Conservation (phyloP, 495 filamentous ascomycete species). For the Podospora bellae-mahoneyi region DNA sequence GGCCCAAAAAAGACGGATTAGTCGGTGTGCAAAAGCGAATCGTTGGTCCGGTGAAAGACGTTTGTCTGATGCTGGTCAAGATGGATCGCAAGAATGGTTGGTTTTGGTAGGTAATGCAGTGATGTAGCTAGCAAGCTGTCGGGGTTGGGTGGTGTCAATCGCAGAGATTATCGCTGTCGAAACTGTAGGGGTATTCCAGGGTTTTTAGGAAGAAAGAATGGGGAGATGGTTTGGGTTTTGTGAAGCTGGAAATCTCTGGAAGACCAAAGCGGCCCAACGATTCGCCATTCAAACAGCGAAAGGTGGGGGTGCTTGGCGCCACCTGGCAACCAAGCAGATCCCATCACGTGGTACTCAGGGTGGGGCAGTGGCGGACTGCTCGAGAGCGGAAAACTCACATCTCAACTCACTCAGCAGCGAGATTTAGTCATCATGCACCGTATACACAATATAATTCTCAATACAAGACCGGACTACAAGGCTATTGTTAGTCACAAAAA, state of each 20-base stretch:
- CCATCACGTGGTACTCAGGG: not conserved
- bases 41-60: not conserved
- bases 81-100: not conserved
- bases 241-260: conserved; percentile 3
- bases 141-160: not conserved
- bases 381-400: no score
- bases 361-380: not conserved
- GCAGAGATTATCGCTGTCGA: not conserved
- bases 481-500: no score
- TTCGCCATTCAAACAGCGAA: not conserved
- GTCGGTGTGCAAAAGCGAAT: not conserved
- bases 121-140: conserved; percentile 1
- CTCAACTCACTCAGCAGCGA: no score
- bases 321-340: not conserved
- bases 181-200: not conserved
- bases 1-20: not conserved
- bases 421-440: no score
- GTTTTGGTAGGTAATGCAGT: not conserved
- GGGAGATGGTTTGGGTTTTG: not conserved
- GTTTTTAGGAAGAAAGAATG: not conserved
- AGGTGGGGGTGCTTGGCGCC: conserved; percentile 9
- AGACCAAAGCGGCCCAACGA: not conserved
- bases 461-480: no score
- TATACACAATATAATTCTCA: no score
- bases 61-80: not conserved